Conservation (phyloP, 108 stramenopile genomes). For the Bacterosira constricta region DNA sequence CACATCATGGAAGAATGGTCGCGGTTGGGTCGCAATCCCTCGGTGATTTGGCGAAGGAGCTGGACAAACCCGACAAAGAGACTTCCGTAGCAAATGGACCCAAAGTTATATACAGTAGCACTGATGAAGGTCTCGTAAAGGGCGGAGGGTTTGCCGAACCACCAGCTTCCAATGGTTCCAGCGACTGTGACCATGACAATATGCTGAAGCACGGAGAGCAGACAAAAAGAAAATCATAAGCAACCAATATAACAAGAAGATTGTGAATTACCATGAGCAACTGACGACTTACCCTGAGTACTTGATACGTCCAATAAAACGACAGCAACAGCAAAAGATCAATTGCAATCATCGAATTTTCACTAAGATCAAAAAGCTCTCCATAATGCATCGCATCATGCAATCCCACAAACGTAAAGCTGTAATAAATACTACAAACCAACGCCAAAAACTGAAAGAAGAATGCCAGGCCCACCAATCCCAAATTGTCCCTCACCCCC, state of each 20-base stretch:
- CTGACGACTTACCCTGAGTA: constrained; percentile 66
- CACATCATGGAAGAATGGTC: constrained; percentile 67
- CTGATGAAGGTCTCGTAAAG: constrained; percentile 52
- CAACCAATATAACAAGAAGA: neutral
- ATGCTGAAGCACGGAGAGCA: constrained; percentile 52
- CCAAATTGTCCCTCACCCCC: constrained; percentile 69
- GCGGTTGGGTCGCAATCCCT: constrained; percentile 65
- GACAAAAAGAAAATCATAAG: neutral
- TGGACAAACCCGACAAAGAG: constrained; percentile 84
- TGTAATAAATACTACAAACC: constrained; percentile 71
- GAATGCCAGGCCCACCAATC: constrained; percentile 65
- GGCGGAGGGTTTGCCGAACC: constrained; percentile 62
- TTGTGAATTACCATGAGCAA: neutral
- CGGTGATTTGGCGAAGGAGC: constrained; percentile 70
- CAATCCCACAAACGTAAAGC: constrained; percentile 68
- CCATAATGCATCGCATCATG: constrained; percentile 75
- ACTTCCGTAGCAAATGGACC: constrained; percentile 91
- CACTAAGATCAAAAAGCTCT: constrained; percentile 44
- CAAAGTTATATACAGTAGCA: constrained; percentile 71
- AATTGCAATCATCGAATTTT: constrained; percentile 35
- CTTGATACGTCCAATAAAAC: constrained; percentile 87
- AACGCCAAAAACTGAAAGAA: constrained; percentile 75
- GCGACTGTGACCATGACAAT: constrained; percentile 87
- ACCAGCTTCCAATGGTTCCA: constrained; percentile 90
- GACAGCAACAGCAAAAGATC: constrained; percentile 63